These are phyloP conservation scores for Panicum miliaceum DNA, from an alignment of 176 grass and related monocot genomes.

Conservation along the genomic window DNA sequence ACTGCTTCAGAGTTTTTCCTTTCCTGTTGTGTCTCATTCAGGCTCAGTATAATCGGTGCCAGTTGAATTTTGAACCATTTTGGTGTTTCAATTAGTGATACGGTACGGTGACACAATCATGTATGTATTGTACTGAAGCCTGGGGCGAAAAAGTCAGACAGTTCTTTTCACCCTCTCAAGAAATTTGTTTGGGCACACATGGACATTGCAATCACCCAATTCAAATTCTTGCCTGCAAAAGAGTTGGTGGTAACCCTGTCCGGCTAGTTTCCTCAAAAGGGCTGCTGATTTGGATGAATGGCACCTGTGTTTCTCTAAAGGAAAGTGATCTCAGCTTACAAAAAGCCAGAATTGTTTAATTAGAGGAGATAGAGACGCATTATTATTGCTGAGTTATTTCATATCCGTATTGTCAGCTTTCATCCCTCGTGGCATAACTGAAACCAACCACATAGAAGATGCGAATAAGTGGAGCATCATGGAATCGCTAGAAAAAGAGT, in stretches of 20 bases:
- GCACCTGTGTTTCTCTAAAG: background rate
- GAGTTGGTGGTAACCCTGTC: background rate
- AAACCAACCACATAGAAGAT: background rate
- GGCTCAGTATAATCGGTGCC: background rate
- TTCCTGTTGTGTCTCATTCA: background rate
- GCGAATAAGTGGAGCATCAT: background rate
- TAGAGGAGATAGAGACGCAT: background rate
- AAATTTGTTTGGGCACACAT: background rate
- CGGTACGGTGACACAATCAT: background rate
- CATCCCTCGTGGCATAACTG: constrained; percentile 23
- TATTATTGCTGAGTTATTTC: constrained; percentile 9
- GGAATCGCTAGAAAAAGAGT: constrained; percentile 6
- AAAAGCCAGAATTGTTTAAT: background rate
- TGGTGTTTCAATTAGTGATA: background rate
- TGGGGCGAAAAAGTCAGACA: background rate
- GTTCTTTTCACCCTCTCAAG: background rate
- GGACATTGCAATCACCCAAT: background rate
- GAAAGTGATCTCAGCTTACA: constrained; percentile 4
- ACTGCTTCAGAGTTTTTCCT: background rate
- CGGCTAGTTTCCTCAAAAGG: background rate
- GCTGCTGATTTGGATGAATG: background rate
- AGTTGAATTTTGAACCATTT: constrained; percentile 3
- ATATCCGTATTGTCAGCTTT: background rate
- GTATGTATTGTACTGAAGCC: background rate
- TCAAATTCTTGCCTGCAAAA: background rate